Percentiles rank a stretch among this genome's conserved stretches.
phyloP scores from a whole-genome alignment of 2,329 filamentous ascomycete genomes.

The Aureobasidium lini region DNA sequence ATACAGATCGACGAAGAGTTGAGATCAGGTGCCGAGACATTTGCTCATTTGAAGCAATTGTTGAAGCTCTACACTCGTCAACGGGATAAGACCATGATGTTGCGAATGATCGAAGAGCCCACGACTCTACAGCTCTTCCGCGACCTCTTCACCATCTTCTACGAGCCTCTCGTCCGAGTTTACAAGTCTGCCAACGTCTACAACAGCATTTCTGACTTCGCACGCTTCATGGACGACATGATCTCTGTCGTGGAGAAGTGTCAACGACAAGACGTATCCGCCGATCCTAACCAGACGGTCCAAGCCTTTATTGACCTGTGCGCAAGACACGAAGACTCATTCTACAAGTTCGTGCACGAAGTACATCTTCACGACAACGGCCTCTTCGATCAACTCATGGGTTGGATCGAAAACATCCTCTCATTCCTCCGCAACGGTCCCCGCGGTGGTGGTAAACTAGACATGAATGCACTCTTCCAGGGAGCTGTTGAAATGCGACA shows the following conservation, averaged over 20 bases:
- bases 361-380: slow-evolving; percentile 96
- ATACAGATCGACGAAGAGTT: slow-evolving; percentile 67
- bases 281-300: slow-evolving; percentile 95
- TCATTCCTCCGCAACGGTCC: slow-evolving; percentile 87
- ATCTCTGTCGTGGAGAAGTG: slow-evolving; percentile 69
- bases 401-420: slow-evolving; percentile 91
- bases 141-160: slow-evolving; percentile 97
- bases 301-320: slow-evolving; percentile 97
- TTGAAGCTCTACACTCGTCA: slow-evolving; percentile 87
- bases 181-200: slow-evolving; percentile 99
- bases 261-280: slow-evolving; percentile 71
- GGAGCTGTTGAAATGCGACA: slow-evolving; percentile 61
- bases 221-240: slow-evolving; percentile 84
- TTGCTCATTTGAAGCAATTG: slow-evolving; percentile 89
- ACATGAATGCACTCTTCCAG: slow-evolving; percentile 89
- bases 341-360: slow-evolving; percentile 98
- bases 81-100: slow-evolving; percentile 95
- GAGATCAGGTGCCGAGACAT: slow-evolving; percentile 81
- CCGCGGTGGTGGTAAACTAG: slow-evolving; percentile 66
- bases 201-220: slow-evolving; percentile 94
- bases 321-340: slow-evolving; percentile 87
- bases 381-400: slow-evolving; percentile 92
- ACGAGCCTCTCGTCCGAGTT: slow-evolving; percentile 90
- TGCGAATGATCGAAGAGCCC: slow-evolving; percentile 88
- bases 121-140: slow-evolving; percentile 95